Evolutionary conservation across 176 grass and related monocot genomes (phyloP), one percentile per base, ranked within the genome.

Genomic region (Oryza meyeriana): DNA sequence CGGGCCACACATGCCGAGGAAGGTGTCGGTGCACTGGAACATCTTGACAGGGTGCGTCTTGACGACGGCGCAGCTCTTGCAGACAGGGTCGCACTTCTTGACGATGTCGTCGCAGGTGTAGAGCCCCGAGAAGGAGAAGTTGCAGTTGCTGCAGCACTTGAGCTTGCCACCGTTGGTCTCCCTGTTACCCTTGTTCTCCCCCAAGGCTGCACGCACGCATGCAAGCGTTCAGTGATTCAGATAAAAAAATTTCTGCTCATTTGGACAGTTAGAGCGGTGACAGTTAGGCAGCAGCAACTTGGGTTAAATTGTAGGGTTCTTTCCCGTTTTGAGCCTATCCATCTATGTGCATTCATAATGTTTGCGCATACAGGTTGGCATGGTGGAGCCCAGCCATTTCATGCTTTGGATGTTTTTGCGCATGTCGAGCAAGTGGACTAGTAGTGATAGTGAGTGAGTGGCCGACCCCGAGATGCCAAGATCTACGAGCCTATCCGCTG

Each of bases 1-100:
- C 0, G 85, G 71, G 1, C 64, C 85, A 17, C 79, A 82, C 25
- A 71, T 10, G 30, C 85, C 79, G 66, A 87, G 55, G 73, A 83
- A 87, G 57, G 79, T 78, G 85, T 87, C 65, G 40, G 65, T 64
- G 31, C 85, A 87, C 79, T 14, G 12, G 32, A 55, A 40, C 79
- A 4, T 10, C 36, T 76, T 82, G 12, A 22, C 39, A 0, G 48
- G 26, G 40, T 55, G 50, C 0, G 72, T 48, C 71, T 69, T 32
- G 48, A 87, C 78, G 39, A 59, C 38, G 36, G 33, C 50, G 29
- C 85, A 81, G 29, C 25, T 76, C 35, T 77, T 87, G 74, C 74
- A 83, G 32, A 88, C 32, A 13, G 32, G 71, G 52, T 66, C 86
- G 4, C 74, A 88, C 18, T 26, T 33, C 30, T 77, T 77, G 4